phyloP scores from a whole-genome alignment of 768 basidiomycete species.

The Leccinum pellstonianum region DNA sequence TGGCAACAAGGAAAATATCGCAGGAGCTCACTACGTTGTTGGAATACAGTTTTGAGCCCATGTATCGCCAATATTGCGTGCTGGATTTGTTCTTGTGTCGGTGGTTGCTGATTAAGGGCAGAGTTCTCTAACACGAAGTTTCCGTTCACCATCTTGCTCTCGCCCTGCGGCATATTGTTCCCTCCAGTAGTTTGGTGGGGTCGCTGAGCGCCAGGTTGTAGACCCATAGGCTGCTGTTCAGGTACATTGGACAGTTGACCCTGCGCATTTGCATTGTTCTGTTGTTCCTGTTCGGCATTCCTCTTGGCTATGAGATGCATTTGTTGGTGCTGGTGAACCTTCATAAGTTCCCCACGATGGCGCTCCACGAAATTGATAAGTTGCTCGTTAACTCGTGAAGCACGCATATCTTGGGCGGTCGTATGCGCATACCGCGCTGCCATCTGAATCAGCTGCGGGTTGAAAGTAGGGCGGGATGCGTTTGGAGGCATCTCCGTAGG shows the following conservation, averaged over 20 bases:
- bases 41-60: conserved; percentile 36
- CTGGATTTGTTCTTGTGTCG: conserved; percentile 36
- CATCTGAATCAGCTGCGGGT: conserved; percentile 39
- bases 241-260: conserved; percentile 18
- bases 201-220: conserved; percentile 20
- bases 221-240: conserved; percentile 17
- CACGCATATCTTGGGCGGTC: conserved; percentile 51
- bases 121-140: conserved; percentile 9
- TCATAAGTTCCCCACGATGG: conserved; percentile 39
- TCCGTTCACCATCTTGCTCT: conserved; percentile 19
- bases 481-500: conserved; percentile 22
- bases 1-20: conserved; percentile 8
- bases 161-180: conserved; percentile 16
- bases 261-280: conserved; percentile 21
- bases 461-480: conserved; percentile 6
- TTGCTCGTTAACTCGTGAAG: conserved; percentile 45
- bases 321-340: conserved; percentile 27
- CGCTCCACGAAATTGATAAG: conserved; percentile 58
- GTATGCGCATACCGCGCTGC: conserved; percentile 49
- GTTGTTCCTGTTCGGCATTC: conserved; percentile 25
- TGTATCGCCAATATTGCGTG: conserved; percentile 28
- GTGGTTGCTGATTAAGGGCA: conserved; percentile 7
- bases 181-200: conserved; percentile 9
- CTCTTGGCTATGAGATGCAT: conserved; percentile 18
- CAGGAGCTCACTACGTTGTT: conserved; percentile 29